Conservation (phyloP, 2,329 filamentous ascomycete species). For the Neurospora sp. region DNA sequence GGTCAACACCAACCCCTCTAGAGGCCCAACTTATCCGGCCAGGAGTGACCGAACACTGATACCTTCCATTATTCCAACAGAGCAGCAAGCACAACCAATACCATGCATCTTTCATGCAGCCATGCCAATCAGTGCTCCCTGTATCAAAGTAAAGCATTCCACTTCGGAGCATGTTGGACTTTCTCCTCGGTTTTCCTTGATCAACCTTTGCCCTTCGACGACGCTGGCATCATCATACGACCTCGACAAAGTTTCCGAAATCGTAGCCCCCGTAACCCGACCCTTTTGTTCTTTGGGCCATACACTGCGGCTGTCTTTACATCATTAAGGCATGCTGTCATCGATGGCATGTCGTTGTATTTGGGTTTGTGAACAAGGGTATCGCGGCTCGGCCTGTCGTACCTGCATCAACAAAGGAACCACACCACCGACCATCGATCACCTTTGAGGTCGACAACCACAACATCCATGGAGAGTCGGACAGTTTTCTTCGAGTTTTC, state of each 20-base stretch:
- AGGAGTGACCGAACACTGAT: not conserved
- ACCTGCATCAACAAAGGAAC: not conserved
- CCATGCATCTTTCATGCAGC: not conserved
- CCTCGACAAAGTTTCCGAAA: not conserved
- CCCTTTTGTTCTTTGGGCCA: not conserved
- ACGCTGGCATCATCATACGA: not conserved
- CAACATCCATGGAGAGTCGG: not conserved
- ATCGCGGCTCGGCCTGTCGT: not conserved
- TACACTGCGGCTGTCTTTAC: not conserved
- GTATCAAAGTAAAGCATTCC: not conserved
- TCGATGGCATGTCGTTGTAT: not conserved
- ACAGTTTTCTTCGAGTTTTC: not conserved
- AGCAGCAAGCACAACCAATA: not conserved
- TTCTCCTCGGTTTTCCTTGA: not conserved
- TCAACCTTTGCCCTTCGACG: not conserved
- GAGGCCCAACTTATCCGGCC: not conserved
- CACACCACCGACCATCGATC: not conserved
- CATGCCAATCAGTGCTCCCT: not conserved
- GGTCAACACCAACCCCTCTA: slow-evolving; percentile 2
- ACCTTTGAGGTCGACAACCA: not conserved
- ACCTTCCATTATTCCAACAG: not conserved
- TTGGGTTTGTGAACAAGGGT: not conserved
- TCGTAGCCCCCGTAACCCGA: not conserved
- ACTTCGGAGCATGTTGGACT: not conserved
- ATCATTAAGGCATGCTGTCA: not conserved